Percentiles rank a stretch among this genome's conserved stretches.
phyloP scores from a whole-genome alignment of 2,329 filamentous ascomycete species.

The Ophiostoma ulmi region DNA sequence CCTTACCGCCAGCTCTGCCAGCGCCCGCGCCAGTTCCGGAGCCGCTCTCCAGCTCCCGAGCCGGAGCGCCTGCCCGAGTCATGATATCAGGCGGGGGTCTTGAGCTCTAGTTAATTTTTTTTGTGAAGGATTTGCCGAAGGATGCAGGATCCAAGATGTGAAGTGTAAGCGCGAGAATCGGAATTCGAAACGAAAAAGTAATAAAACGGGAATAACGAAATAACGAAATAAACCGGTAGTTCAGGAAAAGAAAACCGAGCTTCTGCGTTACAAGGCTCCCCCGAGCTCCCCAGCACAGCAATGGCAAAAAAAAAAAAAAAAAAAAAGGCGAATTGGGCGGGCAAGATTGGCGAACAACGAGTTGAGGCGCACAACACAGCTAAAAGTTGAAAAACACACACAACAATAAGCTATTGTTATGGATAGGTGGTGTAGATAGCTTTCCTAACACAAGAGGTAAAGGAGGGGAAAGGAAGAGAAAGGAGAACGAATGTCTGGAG shows the following conservation, averaged over 20 bases:
- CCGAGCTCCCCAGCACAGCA: slow-evolving; percentile 7
- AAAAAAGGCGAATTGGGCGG: not conserved
- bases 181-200: not conserved
- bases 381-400: not conserved
- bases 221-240: not conserved
- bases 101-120: not conserved
- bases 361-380: not conserved
- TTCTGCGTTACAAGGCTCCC: slow-evolving; percentile 1
- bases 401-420: not conserved
- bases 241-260: slow-evolving; percentile 12
- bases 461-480: slow-evolving; percentile 14
- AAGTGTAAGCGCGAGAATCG: not conserved
- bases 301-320: slow-evolving; percentile 3
- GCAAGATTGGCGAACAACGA: not conserved
- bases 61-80: slow-evolving; percentile 18
- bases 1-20: slow-evolving; percentile 20
- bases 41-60: slow-evolving; percentile 23
- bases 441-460: not conserved
- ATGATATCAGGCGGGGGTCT: not conserved
- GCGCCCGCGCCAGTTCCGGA: slow-evolving; percentile 18
- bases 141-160: slow-evolving; percentile 1
- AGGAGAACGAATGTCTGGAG: slow-evolving; percentile 4
- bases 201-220: slow-evolving; percentile 9
- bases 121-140: not conserved
- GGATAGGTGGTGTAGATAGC: not conserved